These are phyloP conservation scores for Moricandia arvensis DNA, from an alignment of 345 rosid species.

Conservation along the genomic window DNA sequence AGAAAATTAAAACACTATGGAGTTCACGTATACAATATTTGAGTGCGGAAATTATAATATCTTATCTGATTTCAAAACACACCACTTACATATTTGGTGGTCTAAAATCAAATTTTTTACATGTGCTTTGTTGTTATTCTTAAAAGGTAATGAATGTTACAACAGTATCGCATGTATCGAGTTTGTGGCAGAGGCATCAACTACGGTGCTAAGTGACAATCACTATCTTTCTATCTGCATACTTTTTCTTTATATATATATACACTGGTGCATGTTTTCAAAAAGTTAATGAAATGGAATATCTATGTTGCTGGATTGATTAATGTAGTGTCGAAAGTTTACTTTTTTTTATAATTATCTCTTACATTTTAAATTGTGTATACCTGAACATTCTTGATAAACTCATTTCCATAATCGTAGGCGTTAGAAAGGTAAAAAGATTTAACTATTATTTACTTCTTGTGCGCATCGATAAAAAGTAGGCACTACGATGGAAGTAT, in stretches of 20 bases:
- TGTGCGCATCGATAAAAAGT: constrained; percentile 30
- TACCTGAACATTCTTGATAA: not conserved
- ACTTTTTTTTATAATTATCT: constrained; percentile 3
- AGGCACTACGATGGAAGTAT: constrained; percentile 25
- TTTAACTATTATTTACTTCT: not conserved
- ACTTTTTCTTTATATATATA: constrained; percentile 7
- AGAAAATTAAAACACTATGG: too few species aligned
- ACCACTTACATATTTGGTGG: not conserved
- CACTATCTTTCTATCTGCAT: constrained; percentile 25
- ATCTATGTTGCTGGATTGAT: constrained; percentile 1
- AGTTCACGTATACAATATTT: not conserved
- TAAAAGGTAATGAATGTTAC: constrained; percentile 27
- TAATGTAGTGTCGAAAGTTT: constrained; percentile 13
- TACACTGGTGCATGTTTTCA: not conserved
- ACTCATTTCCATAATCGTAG: constrained; percentile 14
- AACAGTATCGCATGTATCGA: constrained; percentile 16
- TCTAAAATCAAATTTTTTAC: not conserved
- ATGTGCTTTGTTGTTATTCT: constrained; percentile 21
- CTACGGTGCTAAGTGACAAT: constrained; percentile 32
- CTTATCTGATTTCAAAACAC: not conserved
- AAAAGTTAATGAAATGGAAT: not conserved
- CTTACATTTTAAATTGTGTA: not conserved
- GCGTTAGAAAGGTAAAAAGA: constrained; percentile 1
- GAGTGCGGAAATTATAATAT: not conserved
- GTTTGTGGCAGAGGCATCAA: constrained; percentile 20